Percentiles rank a stretch among this genome's conserved stretches.
These are phyloP conservation scores for Solanum arcanum DNA, from an alignment of 257 asterid species.

Conservation along the genomic window DNA sequence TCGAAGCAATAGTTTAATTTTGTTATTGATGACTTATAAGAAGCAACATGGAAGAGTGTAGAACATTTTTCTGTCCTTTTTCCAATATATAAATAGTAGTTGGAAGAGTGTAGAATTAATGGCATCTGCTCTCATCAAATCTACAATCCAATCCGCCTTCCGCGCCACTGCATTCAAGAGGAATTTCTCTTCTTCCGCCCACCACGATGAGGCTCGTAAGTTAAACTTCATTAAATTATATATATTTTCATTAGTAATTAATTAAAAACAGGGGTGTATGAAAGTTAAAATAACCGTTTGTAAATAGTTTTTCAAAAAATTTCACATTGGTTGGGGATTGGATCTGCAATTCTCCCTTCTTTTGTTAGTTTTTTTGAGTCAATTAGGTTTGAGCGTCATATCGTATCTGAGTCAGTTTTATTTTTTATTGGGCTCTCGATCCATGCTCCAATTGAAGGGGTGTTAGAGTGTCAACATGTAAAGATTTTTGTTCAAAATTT, in stretches of 20 bases:
- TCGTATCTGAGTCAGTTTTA: neutral
- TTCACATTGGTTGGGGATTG: neutral
- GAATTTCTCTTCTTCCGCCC: slow-evolving; percentile 45
- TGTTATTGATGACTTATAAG: neutral
- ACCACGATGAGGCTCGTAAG: slow-evolving; percentile 70
- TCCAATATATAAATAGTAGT: neutral
- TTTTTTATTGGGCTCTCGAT: neutral
- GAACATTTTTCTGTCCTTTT: neutral
- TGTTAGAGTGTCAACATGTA: neutral
- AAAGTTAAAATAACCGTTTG: no score
- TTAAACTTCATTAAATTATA: no score
- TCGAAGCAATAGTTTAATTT: no score
- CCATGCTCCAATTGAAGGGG: neutral
- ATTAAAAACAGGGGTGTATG: no score
- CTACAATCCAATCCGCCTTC: slow-evolving; percentile 59
- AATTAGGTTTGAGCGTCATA: rapidly evolving
- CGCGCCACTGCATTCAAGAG: slow-evolving; percentile 52
- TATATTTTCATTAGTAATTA: no score
- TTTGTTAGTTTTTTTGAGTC: neutral
- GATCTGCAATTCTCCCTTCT: neutral
- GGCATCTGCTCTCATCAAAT: slow-evolving; percentile 76
- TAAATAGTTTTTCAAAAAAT: neutral
- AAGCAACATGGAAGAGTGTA: neutral
- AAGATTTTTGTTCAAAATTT: no score
- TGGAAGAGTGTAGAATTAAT: slow-evolving; percentile 11